phyloP scores from a whole-genome alignment of 2,329 filamentous ascomycete species.

The Neonectria faginata region DNA sequence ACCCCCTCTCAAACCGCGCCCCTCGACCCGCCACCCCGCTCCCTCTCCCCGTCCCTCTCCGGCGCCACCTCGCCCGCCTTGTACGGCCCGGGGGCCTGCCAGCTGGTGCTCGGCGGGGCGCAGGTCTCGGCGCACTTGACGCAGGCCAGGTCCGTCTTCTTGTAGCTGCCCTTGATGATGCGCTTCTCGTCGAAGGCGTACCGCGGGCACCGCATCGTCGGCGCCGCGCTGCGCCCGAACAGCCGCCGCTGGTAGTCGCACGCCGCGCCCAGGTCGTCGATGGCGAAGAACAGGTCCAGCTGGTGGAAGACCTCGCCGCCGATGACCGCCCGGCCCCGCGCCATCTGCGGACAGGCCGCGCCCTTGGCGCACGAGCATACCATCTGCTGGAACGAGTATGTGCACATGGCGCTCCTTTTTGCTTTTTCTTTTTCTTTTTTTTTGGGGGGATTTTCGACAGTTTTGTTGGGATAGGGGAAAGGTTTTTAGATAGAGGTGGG shows the following conservation, averaged over 20 bases:
- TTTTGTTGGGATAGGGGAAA: too few relatives aligned
- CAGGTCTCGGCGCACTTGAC: slow-evolving; percentile 45
- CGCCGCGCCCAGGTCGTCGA: slow-evolving; percentile 44
- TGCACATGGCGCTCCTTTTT: slow-evolving; percentile 37
- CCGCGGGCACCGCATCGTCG: slow-evolving; percentile 42
- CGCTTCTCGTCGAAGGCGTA: slow-evolving; percentile 45
- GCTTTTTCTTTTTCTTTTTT: neutral
- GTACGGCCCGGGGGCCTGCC: slow-evolving; percentile 42
- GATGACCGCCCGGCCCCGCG: slow-evolving; percentile 36
- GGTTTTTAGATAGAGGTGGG: too few relatives aligned
- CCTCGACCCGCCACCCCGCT: slow-evolving; percentile 4
- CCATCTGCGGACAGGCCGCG: slow-evolving; percentile 43
- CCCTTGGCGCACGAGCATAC: slow-evolving; percentile 47
- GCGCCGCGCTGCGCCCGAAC: slow-evolving; percentile 37
- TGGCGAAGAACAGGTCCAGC: slow-evolving; percentile 41
- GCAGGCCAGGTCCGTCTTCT: slow-evolving; percentile 44
- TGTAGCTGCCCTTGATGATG: slow-evolving; percentile 41
- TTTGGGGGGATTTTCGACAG: too few relatives aligned
- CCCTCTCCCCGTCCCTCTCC: slow-evolving; percentile 14
- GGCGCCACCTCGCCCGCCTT: slow-evolving; percentile 20
- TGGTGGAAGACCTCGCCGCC: slow-evolving; percentile 43
- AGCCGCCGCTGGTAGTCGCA: slow-evolving; percentile 46
- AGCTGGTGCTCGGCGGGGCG: slow-evolving; percentile 43
- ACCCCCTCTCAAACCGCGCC: neutral
- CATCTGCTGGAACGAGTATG: slow-evolving; percentile 44